A percentile compares a stretch with the other conserved stretches of the same genome.
Conservation (phyloP, 176 grass and related monocot species). For the Triticum timopheevii region DNA sequence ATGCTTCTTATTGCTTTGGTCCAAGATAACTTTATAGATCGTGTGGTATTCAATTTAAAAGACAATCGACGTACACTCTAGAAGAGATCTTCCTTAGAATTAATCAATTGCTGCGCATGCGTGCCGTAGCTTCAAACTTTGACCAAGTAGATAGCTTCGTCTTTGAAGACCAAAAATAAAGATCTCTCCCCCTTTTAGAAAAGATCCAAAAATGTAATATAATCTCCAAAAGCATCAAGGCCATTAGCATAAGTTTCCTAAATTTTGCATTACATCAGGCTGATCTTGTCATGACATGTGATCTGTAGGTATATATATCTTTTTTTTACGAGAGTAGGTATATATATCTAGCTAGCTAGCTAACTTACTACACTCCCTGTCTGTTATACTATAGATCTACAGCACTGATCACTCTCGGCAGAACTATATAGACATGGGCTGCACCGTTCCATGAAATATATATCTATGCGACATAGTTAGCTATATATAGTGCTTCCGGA, state of each 20-base stretch:
- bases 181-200: background rate
- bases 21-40: slow-evolving; percentile 37
- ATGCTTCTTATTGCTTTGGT: slow-evolving; percentile 25
- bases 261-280: background rate
- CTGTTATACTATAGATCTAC: too few relatives aligned
- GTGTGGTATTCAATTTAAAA: slow-evolving; percentile 40
- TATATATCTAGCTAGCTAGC: background rate
- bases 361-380: background rate
- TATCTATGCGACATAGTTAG: too few relatives aligned
- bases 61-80: slow-evolving; percentile 13
- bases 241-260: background rate
- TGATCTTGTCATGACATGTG: slow-evolving; percentile 19
- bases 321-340: too few relatives aligned
- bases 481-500: too few relatives aligned
- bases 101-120: slow-evolving; percentile 39
- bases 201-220: background rate
- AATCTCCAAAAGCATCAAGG: slow-evolving; percentile 15
- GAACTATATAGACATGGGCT: too few relatives aligned
- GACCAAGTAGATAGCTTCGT: slow-evolving; percentile 26
- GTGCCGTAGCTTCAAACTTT: slow-evolving; percentile 22
- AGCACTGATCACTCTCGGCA: too few relatives aligned
- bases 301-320: background rate
- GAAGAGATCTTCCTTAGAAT: slow-evolving; percentile 36
- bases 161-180: slow-evolving; percentile 4
- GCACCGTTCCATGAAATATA: too few relatives aligned